Evolutionary conservation across 2,329 filamentous ascomycete species (phyloP).

Genomic region (Capronia epimyces): DNA sequence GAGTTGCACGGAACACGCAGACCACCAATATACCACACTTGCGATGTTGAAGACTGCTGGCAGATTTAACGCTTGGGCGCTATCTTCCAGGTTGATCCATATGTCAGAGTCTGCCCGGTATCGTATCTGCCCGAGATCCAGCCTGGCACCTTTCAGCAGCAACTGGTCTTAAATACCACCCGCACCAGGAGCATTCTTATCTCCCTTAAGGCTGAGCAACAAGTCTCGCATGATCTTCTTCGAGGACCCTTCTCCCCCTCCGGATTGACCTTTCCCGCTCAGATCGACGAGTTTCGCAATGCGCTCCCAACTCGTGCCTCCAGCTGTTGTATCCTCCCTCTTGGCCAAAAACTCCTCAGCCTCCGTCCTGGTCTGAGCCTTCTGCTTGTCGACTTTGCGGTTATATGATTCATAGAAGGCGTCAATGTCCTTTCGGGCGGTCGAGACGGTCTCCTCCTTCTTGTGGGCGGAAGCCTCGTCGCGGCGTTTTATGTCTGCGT

Average conservation of each 20-base stretch:
- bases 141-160: background rate
- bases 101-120: no score
- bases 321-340: slow-evolving; percentile 86
- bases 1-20: no score
- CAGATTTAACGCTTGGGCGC: no score
- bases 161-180: slow-evolving; percentile 39
- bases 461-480: slow-evolving; percentile 76
- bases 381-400: slow-evolving; percentile 90
- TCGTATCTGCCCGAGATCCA: background rate
- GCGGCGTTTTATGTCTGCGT: slow-evolving; percentile 75
- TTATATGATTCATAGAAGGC: slow-evolving; percentile 99
- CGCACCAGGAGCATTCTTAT: slow-evolving; percentile 72
- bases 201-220: slow-evolving; percentile 80
- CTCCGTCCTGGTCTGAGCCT: slow-evolving; percentile 81
- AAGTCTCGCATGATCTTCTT: slow-evolving; percentile 96
- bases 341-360: slow-evolving; percentile 86
- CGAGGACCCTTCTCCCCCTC: slow-evolving; percentile 80
- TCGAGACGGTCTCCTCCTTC: slow-evolving; percentile 78
- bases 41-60: no score
- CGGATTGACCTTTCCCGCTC: slow-evolving; percentile 79
- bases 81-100: no score
- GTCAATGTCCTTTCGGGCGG: slow-evolving; percentile 90
- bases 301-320: slow-evolving; percentile 96
- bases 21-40: no score
- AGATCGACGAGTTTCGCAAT: slow-evolving; percentile 97